Evolutionary conservation across 2,329 filamentous ascomycete species (phyloP), one percentile per base, ranked within the genome.

Genomic region (Tolypocladium paradoxum): DNA sequence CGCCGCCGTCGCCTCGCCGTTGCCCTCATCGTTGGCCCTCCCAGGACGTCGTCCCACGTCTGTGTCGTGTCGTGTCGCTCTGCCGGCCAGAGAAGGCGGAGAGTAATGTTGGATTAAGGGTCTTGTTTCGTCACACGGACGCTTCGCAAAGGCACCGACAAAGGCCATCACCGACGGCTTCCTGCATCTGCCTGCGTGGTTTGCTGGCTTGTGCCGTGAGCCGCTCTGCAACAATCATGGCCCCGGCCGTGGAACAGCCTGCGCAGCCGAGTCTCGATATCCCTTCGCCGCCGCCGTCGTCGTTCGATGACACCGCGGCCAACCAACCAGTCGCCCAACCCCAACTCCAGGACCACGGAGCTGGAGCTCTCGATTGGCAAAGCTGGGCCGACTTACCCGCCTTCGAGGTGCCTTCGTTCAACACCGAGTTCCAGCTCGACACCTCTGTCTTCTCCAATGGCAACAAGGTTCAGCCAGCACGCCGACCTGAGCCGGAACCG

Each of bases 381-480:
- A 49, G 47, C 40, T 36, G 48, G 29, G n/a, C 56, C 38, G 49
- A 37, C 52, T 62, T 73, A 24, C 67, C 74, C 16, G 63, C 67
- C 54, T 79, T 80, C 63, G 76, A 79, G 54, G 66, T 82, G 35
- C 74, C 77, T 37, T 74, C 75, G 0, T 76, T 82, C 64, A 74
- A 79, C 56, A 70, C 76, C 59, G 72, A 72, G 57, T 68, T 73
- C 57, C 68, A 76, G 43, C 69, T 81, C 61, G 73, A 78, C 58
- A 72, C 73, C 5, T 72, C 70, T 20, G 64, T 78, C 31, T 72
- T 68, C 46, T 61, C 75, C 57, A 65, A 68, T 43, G 49, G 48
- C 50, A 46, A 52, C 24, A 34, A 14, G 27, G 6, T 8, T 20
- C 34, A 20, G 24, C 11, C 53, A 22, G 4, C 35, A 16, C 33